These are phyloP conservation scores for Acanthamoeba triangularis DNA, from an alignment of 208 protist genomes.

Conservation along the genomic window DNA sequence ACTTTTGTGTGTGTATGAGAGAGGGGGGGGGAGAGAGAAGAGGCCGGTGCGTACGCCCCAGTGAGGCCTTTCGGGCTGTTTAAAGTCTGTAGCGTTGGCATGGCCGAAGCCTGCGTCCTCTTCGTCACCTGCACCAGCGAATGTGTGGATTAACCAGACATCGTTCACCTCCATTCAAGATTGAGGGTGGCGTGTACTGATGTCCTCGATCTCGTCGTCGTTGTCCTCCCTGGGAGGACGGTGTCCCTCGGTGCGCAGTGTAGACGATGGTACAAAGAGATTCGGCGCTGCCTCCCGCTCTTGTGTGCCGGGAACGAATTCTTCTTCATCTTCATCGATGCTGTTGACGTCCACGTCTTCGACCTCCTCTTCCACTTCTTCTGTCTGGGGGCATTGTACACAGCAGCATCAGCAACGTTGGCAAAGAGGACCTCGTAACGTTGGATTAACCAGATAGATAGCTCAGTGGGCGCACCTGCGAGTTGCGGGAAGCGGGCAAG, in stretches of 20 bases:
- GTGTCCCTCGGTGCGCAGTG: not conserved
- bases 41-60: not conserved
- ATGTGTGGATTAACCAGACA: too few species aligned
- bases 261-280: not conserved
- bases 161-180: not conserved
- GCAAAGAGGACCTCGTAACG: too few species aligned
- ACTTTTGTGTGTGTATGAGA: too few species aligned
- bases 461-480: too few species aligned
- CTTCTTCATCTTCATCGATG: not conserved
- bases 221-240: not conserved
- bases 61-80: not conserved
- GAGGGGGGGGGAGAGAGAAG: too few species aligned
- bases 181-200: not conserved
- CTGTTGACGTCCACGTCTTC: conserved; percentile 30
- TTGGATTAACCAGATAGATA: too few species aligned
- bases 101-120: not conserved
- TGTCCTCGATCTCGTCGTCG: conserved; percentile 54
- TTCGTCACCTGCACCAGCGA: conserved; percentile 22
- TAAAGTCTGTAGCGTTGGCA: not conserved
- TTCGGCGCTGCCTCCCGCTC: not conserved
- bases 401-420: too few species aligned
- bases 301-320: conserved; percentile 54
- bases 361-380: not conserved
- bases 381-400: not conserved
- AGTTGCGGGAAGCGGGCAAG: not conserved